phyloP scores from a whole-genome alignment of 768 basidiomycete species.

The Boletus coccyginus region DNA sequence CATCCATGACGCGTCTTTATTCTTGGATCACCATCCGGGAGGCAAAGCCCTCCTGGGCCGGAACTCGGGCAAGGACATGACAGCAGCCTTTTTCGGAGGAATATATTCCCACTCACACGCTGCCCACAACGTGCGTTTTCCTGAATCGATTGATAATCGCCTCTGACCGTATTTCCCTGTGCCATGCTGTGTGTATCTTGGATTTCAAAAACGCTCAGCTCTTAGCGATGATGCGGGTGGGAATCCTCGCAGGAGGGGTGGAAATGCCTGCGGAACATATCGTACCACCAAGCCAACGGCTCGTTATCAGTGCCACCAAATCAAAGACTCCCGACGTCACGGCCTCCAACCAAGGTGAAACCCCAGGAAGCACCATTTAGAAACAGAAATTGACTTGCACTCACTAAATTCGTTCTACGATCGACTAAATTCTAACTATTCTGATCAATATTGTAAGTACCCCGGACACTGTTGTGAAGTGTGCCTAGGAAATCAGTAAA shows the following conservation, averaged over 20 bases:
- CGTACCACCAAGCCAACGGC: slow-evolving; percentile 45
- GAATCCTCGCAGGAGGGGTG: slow-evolving; percentile 61
- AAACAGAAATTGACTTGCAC: not conserved
- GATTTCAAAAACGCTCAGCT: slow-evolving; percentile 35
- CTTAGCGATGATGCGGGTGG: slow-evolving; percentile 76
- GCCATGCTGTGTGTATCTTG: not conserved
- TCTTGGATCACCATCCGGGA: slow-evolving; percentile 78
- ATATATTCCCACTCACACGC: slow-evolving; percentile 81
- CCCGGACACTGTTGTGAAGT: not conserved
- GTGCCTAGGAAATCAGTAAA: not conserved
- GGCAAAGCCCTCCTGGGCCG: slow-evolving; percentile 57
- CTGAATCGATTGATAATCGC: not conserved
- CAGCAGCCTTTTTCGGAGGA: slow-evolving; percentile 83
- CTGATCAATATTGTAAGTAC: slow-evolving; percentile 7
- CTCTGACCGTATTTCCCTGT: slow-evolving; percentile 5
- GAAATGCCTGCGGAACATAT: slow-evolving; percentile 45
- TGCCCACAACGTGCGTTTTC: slow-evolving; percentile 63
- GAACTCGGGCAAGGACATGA: slow-evolving; percentile 78
- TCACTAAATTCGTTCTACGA: slow-evolving; percentile 16
- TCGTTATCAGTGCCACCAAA: slow-evolving; percentile 28
- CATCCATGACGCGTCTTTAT: slow-evolving; percentile 79
- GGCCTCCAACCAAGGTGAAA: not conserved
- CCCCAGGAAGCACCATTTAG: not conserved
- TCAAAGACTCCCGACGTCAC: slow-evolving; percentile 3
- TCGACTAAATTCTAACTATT: slow-evolving; percentile 2